Percentiles rank a stretch among this genome's conserved stretches.
These are phyloP conservation scores for Artomyces pyxidatus DNA, from an alignment of 768 basidiomycete species.

Conservation along the genomic window DNA sequence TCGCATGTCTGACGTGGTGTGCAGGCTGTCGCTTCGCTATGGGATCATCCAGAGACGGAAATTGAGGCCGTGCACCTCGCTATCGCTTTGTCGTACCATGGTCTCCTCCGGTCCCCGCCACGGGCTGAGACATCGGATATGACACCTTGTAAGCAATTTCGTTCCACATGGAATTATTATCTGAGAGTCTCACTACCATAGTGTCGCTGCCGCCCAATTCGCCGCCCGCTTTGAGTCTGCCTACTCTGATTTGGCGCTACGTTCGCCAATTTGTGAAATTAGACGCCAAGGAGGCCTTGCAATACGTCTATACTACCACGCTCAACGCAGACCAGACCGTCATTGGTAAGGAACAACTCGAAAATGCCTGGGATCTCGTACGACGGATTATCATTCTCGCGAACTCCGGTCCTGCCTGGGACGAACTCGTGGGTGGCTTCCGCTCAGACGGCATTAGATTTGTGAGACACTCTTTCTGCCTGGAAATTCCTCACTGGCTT, in stretches of 20 bases:
- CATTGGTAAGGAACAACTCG: constrained; percentile 79
- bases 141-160: constrained; percentile 55
- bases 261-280: constrained; percentile 86
- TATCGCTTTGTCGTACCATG: constrained; percentile 88
- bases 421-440: constrained; percentile 91
- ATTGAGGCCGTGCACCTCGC: constrained; percentile 93
- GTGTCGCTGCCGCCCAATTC: constrained; percentile 63
- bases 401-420: constrained; percentile 78
- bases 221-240: constrained; percentile 69
- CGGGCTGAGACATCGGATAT: constrained; percentile 78
- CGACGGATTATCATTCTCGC: constrained; percentile 72
- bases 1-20: background rate
- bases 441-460: constrained; percentile 83
- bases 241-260: constrained; percentile 87
- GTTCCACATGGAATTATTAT: constrained; percentile 10
- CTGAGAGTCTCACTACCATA: constrained; percentile 20
- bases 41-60: constrained; percentile 81
- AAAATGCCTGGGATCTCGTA: constrained; percentile 72
- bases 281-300: constrained; percentile 89
- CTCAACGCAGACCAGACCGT: constrained; percentile 64
- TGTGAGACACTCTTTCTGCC: constrained; percentile 35
- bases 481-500: background rate
- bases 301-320: constrained; percentile 87
- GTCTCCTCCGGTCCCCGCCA: constrained; percentile 77
- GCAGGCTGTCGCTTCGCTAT: constrained; percentile 84